Base-by-base conservation (phyloP, 495 filamentous ascomycete species). In the Xanthoparmelia taractica region DNA sequence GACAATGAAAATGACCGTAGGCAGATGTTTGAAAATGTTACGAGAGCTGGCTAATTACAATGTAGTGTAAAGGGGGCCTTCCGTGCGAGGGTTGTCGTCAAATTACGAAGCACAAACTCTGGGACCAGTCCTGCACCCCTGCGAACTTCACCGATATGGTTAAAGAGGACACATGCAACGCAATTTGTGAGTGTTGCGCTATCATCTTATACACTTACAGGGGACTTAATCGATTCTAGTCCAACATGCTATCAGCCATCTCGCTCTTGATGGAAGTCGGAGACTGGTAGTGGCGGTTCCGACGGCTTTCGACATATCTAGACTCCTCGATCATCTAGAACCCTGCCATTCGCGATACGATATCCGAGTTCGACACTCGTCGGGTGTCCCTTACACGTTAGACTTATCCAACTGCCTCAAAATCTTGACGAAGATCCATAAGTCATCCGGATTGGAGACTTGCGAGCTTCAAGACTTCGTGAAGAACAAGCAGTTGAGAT, bases 161-260 rank as follows among this genome's bases (percentile, higher is more conserved):
- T n/a, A 77, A 80, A 67, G 77, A 76, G 58, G 78, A 75, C 61
- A 79, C 76, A 4, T 80, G 77, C 70, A 81, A 81, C 58, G 79
- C 79, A 60, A 76, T 81, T 58, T 81, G 78, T 80, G 70, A 45
- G 77, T 66, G 45, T 17, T 45, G 17, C 17, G 3, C 29, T 45
- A 10, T 20, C 20, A 15, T n/a, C 23, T 8, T 5, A 15, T 59
- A 60, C 45, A 37, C 36, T 48, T 54, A 43, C 25, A 7, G 23
- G 29, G 8, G 29, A 20, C 25, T 73, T 77, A 56, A 77, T 64
- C 37, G 5, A 8, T 20, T 50, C 17, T 33, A 80, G 78, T 78
- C 55, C 78, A 81, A 79, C 75, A 74, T 69, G 74, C 76, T 63
- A 72, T 79, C 59, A 79, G 79, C 57, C 78, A 78, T 47, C 71